Percentiles rank a stretch among this genome's conserved stretches.
Conservation (phyloP, 2,329 filamentous ascomycete genomes). For the Raffaelea deltoideospora region DNA sequence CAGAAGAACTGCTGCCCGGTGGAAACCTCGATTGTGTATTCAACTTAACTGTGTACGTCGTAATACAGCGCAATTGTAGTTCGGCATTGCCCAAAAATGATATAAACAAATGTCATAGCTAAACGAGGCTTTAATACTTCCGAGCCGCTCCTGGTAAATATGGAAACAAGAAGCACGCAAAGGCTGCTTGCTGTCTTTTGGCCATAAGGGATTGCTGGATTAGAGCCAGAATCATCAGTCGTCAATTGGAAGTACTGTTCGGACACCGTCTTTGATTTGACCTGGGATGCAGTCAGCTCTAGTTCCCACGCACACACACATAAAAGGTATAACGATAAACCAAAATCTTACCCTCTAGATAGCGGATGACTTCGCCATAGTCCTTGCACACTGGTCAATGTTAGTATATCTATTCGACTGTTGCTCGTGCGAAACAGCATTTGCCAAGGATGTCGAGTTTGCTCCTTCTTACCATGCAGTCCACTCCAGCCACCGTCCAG, state of each 20-base stretch:
- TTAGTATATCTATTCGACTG: not conserved
- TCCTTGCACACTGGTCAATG: constrained; percentile 20
- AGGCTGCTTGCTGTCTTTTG: not conserved
- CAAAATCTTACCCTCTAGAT: constrained; percentile 17
- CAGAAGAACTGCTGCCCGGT: too few relatives aligned
- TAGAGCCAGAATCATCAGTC: constrained; percentile 4
- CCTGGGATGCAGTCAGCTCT: constrained; percentile 2
- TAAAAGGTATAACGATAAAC: not conserved
- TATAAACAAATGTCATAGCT: too few relatives aligned
- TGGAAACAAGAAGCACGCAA: not conserved
- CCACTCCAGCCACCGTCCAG: constrained; percentile 23
- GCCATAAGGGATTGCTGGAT: not conserved
- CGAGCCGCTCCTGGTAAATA: too few relatives aligned
- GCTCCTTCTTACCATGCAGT: constrained; percentile 23
- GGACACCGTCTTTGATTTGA: constrained; percentile 11
- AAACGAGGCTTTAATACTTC: too few relatives aligned
- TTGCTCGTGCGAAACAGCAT: not conserved
- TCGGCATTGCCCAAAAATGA: too few relatives aligned
- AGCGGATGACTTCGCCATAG: constrained; percentile 19
- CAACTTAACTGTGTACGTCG: too few relatives aligned
- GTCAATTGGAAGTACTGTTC: constrained; percentile 13
- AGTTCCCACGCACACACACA: not conserved
- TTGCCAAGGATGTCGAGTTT: too few relatives aligned
- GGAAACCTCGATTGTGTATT: too few relatives aligned
- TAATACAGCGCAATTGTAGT: too few relatives aligned